Evolutionary conservation across 1,284 basidiomycete genomes (phyloP).

Genomic region (Apiotrichum sp.): DNA sequence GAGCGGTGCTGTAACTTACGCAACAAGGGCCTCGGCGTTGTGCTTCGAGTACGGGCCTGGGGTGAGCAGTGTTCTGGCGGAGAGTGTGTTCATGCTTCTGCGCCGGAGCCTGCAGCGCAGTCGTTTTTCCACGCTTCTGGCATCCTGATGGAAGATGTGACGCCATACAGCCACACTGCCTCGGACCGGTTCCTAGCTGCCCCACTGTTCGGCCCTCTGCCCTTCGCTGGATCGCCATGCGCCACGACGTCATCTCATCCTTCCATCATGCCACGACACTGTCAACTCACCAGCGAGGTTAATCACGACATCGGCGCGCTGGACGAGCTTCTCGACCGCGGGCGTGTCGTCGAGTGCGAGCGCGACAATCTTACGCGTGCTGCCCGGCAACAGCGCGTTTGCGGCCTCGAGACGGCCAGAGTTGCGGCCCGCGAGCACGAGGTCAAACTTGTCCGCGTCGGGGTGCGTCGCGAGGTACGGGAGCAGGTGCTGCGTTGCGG

Average conservation of each 20-base stretch:
- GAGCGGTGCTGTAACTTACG: slow-evolving; percentile 9
- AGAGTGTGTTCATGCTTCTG: too few relatives aligned
- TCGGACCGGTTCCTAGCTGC: too few relatives aligned
- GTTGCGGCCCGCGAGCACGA: slow-evolving; percentile 40
- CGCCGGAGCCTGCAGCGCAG: too few relatives aligned
- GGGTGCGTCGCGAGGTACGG: slow-evolving; percentile 38
- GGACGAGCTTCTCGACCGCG: slow-evolving; percentile 26
- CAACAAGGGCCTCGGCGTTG: slow-evolving; percentile 33
- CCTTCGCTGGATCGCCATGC: too few relatives aligned
- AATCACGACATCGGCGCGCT: slow-evolving; percentile 26
- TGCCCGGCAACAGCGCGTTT: slow-evolving; percentile 11
- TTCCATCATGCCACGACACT: too few relatives aligned
- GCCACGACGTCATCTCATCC: too few relatives aligned
- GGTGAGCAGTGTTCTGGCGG: too few relatives aligned
- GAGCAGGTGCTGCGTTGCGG: slow-evolving; percentile 30
- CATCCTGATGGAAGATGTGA: too few relatives aligned
- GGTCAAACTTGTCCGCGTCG: slow-evolving; percentile 27
- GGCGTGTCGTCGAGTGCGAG: slow-evolving; percentile 26
- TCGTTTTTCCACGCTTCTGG: too few relatives aligned
- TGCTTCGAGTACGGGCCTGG: slow-evolving; percentile 35
- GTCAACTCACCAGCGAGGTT: slow-evolving; percentile 37
- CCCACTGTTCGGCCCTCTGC: too few relatives aligned
- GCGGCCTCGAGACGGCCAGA: slow-evolving; percentile 26
- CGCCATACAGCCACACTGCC: too few relatives aligned
- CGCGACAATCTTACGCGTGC: slow-evolving; percentile 19